Percentiles rank a stretch among this genome's conserved stretches.
phyloP scores from a whole-genome alignment of 306 rosid genomes.

The Prinsepia uniflora region DNA sequence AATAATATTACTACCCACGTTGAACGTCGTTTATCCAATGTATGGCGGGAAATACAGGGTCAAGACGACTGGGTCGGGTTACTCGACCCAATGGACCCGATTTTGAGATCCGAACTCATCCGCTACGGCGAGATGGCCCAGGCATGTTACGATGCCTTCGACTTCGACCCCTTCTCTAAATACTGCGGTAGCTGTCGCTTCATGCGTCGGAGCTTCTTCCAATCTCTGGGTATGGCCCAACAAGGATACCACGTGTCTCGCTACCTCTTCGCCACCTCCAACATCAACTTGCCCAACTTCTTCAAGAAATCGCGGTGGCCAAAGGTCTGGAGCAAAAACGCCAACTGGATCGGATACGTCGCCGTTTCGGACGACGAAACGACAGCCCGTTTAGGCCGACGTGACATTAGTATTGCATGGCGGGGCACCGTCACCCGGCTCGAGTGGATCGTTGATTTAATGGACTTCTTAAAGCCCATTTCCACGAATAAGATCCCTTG shows the following conservation, averaged over 20 bases:
- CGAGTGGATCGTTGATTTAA: slow-evolving; percentile 68
- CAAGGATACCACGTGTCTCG: slow-evolving; percentile 53
- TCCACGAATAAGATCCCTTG: slow-evolving; percentile 41
- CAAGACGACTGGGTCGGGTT: slow-evolving; percentile 63
- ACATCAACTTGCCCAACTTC: slow-evolving; percentile 57
- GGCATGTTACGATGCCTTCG: slow-evolving; percentile 83
- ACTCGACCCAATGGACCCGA: slow-evolving; percentile 65
- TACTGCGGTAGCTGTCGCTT: slow-evolving; percentile 78
- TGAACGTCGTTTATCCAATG: slow-evolving; percentile 23
- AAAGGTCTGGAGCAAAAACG: slow-evolving; percentile 65
- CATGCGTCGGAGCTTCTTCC: slow-evolving; percentile 38
- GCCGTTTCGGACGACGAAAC: slow-evolving; percentile 58
- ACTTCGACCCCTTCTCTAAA: slow-evolving; percentile 70
- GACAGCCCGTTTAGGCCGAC: slow-evolving; percentile 43
- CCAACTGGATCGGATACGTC: slow-evolving; percentile 90
- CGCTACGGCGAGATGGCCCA: slow-evolving; percentile 91
- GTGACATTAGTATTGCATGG: slow-evolving; percentile 72
- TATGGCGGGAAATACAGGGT: slow-evolving; percentile 75
- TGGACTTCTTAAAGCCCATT: slow-evolving; percentile 55
- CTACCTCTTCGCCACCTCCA: slow-evolving; percentile 69
- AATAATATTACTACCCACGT: background rate
- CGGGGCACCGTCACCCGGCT: slow-evolving; percentile 70
- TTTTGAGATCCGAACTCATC: slow-evolving; percentile 57
- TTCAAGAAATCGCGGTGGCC: slow-evolving; percentile 80
- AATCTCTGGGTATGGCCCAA: slow-evolving; percentile 28